These are phyloP conservation scores for Persicaria maculosa DNA, from an alignment of 148 eudicot genomes.

Conservation along the genomic window DNA sequence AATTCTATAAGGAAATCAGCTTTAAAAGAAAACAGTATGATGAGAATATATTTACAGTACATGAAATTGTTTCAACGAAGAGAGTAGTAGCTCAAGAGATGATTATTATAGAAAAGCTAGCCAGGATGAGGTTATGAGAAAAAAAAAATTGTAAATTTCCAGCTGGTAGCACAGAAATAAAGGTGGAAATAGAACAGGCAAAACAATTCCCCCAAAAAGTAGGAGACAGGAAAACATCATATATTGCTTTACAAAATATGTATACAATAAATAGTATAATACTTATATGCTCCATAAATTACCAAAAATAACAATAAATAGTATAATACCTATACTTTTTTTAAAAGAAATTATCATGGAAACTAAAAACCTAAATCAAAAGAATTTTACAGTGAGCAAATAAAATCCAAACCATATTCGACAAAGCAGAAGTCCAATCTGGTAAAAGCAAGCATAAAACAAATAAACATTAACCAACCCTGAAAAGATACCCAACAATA, in stretches of 20 bases:
- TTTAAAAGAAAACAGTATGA: neutral
- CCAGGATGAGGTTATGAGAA: neutral
- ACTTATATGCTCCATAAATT: no score
- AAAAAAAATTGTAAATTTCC: neutral
- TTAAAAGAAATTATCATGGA: no score
- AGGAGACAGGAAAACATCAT: neutral
- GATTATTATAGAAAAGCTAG: neutral
- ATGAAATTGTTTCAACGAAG: neutral
- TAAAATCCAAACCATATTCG: no score
- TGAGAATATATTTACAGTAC: neutral
- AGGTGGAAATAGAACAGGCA: neutral
- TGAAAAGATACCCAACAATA: no score
- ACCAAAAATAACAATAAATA: no score
- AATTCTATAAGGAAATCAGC: neutral
- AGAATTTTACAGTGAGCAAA: no score
- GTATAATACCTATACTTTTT: no score
- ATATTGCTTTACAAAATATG: neutral
- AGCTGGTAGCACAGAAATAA: neutral
- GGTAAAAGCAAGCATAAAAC: no score
- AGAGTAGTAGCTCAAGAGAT: neutral
- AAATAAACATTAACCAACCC: no score
- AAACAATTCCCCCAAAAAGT: neutral
- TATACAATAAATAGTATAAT: no score
- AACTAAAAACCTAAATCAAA: no score
- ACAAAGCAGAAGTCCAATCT: no score